Base-by-base conservation (phyloP, 208 protist genomes). In the Trypanosoma rangeli region DNA sequence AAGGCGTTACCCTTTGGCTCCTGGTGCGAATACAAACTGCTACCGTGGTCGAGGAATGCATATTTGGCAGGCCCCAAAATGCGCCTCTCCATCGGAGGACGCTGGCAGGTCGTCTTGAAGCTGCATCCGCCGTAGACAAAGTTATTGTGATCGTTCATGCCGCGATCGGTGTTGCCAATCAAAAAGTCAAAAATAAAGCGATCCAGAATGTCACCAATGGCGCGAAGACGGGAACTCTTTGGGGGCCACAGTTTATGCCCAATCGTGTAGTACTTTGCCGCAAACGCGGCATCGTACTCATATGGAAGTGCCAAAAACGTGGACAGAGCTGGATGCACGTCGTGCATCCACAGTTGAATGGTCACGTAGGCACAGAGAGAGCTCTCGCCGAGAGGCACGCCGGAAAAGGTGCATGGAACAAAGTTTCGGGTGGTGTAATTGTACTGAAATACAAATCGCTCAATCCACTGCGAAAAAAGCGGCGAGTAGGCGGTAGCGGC, bases 71-170 rank as follows among this genome's bases (percentile, higher is more conserved):
- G 64, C 15, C 87, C 87, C 44, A 75, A 79, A 31, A 79, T 83
- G 44, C 84, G 87, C 28, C 69, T 26, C 24, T 63, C 57, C 37
- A 61, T 54, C 3, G 66, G 48, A 37, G 79, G 74, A 52, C 31
- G 73, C 22, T 74, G 56, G 64, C 86, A 92, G 58, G 70, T 70
- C 12, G 84, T 92, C 29, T 75, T 68, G 12, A 52, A 64, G 67
- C 79, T 91, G 70, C 89, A 94, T 5, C 89, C 89, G 56, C 89
- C 89, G 70, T 92, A 94, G 26, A 88, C 89, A 66, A 92, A 94
- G 78, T 94, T 94, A 68, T 94, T 94, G 75, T 94, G 85, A 56
- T 91, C 70, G 73, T 92, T 89, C 75, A 90, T 87, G 24, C 89
- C 89, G 13, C 89, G 75, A 67, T 94, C 89, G 9, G 80, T 81